Base-by-base conservation (phyloP, 352 stramenopile genomes). In the Phytophthora colocasiae region DNA sequence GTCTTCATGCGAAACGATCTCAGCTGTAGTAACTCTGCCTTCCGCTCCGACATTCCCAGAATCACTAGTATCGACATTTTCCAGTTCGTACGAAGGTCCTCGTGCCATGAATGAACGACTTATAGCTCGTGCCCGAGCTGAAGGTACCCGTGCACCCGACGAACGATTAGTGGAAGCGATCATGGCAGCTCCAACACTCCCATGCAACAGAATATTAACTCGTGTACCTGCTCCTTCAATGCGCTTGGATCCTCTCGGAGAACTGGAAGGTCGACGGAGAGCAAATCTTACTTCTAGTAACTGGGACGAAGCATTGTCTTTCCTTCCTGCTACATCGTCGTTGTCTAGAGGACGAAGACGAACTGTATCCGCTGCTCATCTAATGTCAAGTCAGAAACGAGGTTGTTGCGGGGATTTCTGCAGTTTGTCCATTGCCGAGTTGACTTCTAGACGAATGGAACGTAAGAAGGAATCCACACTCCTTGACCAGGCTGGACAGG, bases 321-420 rank as follows among this genome's bases (percentile, higher is more conserved):
- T 79, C 36, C 68, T 92, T 11, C 77, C 83, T 3, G 50, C 71
- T 6, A 81, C 66, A 0, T 92, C 80, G 1, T 76, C 78, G 0
- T 45, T 93, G 0, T 93, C 84, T n/a, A 78, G 79, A n/a, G 71
- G 69, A 2, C 69, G 83, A 2, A 62, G 79, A 1, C 81, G 86
- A 14, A 71, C 77, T 3, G 47, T 91, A 9, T 89, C 86, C 12
- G 86, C 84, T 14, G 75, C 81, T 12, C 82, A 92, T 44, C 65
- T 95, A 6, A 70, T 82, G 14, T 95, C 81, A 11, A 94, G 86
- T 51, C 86, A 94, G 38, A 90, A 89, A 57, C 73, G 70, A 43
- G 86, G 86, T 12, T 95, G 86, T 43, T 81, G 73, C 11, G 86
- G 86, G 10, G 86, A 95, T 48, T 91, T 85, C 40, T 95, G 86